A percentile compares a stretch with the other conserved stretches of the same genome.
Evolutionary conservation across 495 filamentous ascomycete genomes (phyloP).

Genomic region (Terfezia boudieri): DNA sequence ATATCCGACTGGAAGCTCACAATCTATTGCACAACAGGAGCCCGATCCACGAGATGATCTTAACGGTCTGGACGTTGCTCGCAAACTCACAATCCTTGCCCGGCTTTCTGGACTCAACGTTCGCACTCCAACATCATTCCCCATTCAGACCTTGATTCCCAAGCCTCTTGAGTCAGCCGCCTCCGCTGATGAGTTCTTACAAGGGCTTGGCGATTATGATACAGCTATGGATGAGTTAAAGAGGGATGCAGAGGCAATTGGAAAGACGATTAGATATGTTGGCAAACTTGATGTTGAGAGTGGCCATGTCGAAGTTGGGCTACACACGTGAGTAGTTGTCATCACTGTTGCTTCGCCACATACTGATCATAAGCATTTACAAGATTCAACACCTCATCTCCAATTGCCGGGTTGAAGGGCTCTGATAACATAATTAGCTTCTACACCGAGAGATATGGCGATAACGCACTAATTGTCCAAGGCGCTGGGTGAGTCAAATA

Average conservation of each 20-base stretch:
- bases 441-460: slow-evolving; percentile 82
- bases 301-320: slow-evolving; percentile 61
- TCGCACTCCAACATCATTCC: slow-evolving; percentile 58
- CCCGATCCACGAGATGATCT: slow-evolving; percentile 90
- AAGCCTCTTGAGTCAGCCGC: slow-evolving; percentile 49
- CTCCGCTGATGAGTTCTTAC: slow-evolving; percentile 63
- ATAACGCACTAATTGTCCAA: slow-evolving; percentile 76
- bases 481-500: slow-evolving; percentile 43
- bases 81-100: slow-evolving; percentile 90
- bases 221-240: slow-evolving; percentile 63
- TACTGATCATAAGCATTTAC: background rate
- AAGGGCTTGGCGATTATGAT: slow-evolving; percentile 54
- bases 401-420: slow-evolving; percentile 82
- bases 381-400: slow-evolving; percentile 48
- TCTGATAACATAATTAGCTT: slow-evolving; percentile 98
- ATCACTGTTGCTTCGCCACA: background rate
- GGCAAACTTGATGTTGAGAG: slow-evolving; percentile 67
- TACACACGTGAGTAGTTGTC: slow-evolving; percentile 36
- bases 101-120: slow-evolving; percentile 58
- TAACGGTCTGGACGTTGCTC: slow-evolving; percentile 85
- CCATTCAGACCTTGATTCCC: slow-evolving; percentile 78
- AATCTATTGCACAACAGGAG: slow-evolving; percentile 24
- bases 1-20: too few relatives aligned
- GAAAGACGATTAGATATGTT: slow-evolving; percentile 84
- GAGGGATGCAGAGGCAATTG: slow-evolving; percentile 50